Conservation (phyloP, 2,329 filamentous ascomycete genomes). For the Xylariaceae sp. region DNA sequence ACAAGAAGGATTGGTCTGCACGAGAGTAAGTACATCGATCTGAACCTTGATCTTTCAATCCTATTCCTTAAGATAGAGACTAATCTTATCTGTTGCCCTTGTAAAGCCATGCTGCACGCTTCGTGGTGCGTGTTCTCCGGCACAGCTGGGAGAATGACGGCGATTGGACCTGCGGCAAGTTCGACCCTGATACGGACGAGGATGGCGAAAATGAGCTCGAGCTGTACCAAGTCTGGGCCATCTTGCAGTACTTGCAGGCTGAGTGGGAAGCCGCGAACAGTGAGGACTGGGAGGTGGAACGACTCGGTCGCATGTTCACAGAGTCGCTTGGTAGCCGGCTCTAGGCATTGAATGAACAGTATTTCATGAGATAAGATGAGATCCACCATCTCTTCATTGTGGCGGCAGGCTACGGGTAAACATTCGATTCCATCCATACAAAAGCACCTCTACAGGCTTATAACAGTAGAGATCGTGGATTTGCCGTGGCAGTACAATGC, state of each 20-base stretch:
- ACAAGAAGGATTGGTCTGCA: conserved; percentile 23
- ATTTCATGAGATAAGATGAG: too few relatives aligned
- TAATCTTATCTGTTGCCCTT: neutral
- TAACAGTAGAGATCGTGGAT: too few relatives aligned
- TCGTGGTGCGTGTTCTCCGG: conserved; percentile 24
- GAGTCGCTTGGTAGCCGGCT: too few relatives aligned
- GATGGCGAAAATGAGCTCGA: conserved; percentile 23
- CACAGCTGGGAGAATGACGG: conserved; percentile 27
- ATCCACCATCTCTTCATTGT: too few relatives aligned
- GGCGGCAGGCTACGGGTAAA: too few relatives aligned
- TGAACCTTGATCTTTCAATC: neutral
- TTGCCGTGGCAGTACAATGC: too few relatives aligned
- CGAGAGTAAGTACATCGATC: conserved; percentile 17
- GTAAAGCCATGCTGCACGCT: conserved; percentile 24
- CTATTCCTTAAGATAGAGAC: neutral
- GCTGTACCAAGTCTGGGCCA: conserved; percentile 28
- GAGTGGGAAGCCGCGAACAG: conserved; percentile 29
- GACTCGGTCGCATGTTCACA: conserved; percentile 2
- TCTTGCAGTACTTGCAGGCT: conserved; percentile 26
- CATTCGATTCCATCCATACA: too few relatives aligned
- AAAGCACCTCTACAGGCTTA: too few relatives aligned
- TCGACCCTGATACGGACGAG: conserved; percentile 21
- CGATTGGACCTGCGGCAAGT: conserved; percentile 24
- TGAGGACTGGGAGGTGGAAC: conserved; percentile 21
- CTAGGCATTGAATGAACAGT: too few relatives aligned